These are phyloP conservation scores for Thalassiosira livingstoniorum DNA, from an alignment of 352 stramenopile species.

Conservation along the genomic window DNA sequence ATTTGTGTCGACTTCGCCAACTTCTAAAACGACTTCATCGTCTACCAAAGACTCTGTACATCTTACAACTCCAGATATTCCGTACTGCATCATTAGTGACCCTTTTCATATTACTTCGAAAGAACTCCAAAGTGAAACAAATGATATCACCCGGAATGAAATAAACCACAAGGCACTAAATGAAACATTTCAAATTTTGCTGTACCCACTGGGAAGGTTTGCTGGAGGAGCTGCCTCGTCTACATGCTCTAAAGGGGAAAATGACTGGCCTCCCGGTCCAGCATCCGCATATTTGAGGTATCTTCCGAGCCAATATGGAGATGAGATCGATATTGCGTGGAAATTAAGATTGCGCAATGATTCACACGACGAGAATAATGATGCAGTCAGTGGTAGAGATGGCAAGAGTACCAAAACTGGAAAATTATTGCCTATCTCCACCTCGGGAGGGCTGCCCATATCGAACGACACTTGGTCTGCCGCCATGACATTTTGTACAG, in stretches of 20 bases:
- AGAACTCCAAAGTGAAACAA: too few species aligned
- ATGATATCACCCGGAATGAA: too few species aligned
- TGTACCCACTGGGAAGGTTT: constrained; percentile 63
- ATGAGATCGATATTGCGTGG: constrained; percentile 69
- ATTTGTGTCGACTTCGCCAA: neutral
- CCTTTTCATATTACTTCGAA: constrained; percentile 59
- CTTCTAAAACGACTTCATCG: neutral
- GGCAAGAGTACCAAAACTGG: neutral
- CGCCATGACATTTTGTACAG: constrained; percentile 66
- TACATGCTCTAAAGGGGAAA: neutral
- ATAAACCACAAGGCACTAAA: too few species aligned
- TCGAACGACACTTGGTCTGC: constrained; percentile 63
- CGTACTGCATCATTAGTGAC: constrained; percentile 59
- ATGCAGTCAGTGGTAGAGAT: neutral
- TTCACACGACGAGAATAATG: neutral
- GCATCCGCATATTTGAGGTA: constrained; percentile 71
- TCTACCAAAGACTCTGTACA: neutral
- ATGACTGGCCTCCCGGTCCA: constrained; percentile 1
- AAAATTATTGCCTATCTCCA: constrained; percentile 44
- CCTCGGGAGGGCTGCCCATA: constrained; percentile 54
- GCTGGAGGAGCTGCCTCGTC: constrained; percentile 6
- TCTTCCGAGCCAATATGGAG: constrained; percentile 46
- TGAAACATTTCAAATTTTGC: constrained; percentile 58
- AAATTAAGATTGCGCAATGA: constrained; percentile 58
- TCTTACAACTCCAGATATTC: constrained; percentile 25